Conservation (phyloP, 2,329 filamentous ascomycete genomes). For the Cladosporium sp. region DNA sequence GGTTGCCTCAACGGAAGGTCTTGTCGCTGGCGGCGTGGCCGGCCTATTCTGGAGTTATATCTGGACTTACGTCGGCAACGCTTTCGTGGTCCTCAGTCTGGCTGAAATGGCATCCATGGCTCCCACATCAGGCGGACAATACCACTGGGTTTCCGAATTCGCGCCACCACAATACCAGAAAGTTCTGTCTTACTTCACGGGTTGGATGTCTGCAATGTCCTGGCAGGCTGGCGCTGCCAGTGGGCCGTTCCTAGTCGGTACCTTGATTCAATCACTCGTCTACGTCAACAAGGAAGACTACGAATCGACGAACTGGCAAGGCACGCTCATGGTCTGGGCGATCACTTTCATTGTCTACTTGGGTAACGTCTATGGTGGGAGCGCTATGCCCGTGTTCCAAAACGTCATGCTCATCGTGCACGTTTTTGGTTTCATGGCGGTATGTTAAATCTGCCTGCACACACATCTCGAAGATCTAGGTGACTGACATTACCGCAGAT, state of each 20-base stretch:
- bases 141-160: constrained; percentile 31
- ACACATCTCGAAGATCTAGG: too few relatives aligned
- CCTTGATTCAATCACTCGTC: constrained; percentile 43
- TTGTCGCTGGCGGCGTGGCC: constrained; percentile 25
- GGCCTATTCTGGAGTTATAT: constrained; percentile 30
- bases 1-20: constrained; percentile 20
- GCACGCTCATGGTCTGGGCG: constrained; percentile 45
- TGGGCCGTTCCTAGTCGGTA: constrained; percentile 45
- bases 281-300: constrained; percentile 41
- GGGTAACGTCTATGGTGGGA: constrained; percentile 36
- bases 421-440: constrained; percentile 34
- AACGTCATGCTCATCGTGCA: constrained; percentile 37
- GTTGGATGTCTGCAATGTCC: constrained; percentile 47
- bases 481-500: background rate
- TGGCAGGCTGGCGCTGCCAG: constrained; percentile 49
- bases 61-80: constrained; percentile 24
- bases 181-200: constrained; percentile 27
- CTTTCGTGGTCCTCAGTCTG: constrained; percentile 29
- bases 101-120: constrained; percentile 34
- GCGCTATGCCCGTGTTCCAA: constrained; percentile 34
- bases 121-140: constrained; percentile 30
- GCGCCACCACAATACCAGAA: constrained; percentile 26
- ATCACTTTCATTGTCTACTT: constrained; percentile 40
- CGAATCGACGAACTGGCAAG: constrained; percentile 42
- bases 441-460: constrained; percentile 19